phyloP scores from a whole-genome alignment of 345 rosid genomes.

The Lumnitzera racemosa region DNA sequence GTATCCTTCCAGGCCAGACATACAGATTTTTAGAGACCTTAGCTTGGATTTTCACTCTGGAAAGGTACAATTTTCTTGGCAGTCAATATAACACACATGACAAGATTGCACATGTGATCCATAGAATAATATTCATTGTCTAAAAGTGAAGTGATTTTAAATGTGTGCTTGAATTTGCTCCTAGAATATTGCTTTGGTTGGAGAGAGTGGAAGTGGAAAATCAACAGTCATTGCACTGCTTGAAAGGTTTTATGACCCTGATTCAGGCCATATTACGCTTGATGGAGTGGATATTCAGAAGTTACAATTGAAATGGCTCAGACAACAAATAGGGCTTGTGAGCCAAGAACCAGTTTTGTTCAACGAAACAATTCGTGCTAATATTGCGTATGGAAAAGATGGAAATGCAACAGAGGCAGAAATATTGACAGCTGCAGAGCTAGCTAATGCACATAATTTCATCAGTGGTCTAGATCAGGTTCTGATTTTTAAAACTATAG shows the following conservation, averaged over 20 bases:
- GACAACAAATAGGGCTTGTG: conserved; percentile 33
- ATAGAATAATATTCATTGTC: too few relatives aligned
- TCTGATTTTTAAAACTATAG: too few relatives aligned
- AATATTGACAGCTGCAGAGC: conserved; percentile 23
- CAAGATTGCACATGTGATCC: too few relatives aligned
- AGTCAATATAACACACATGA: too few relatives aligned
- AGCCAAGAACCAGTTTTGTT: conserved; percentile 31
- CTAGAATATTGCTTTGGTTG: conserved; percentile 33
- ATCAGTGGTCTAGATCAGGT: conserved; percentile 26
- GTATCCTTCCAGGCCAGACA: conserved; percentile 70
- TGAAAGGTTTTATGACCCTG: conserved; percentile 29
- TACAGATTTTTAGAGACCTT: conserved; percentile 59
- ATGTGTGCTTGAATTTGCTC: neutral
- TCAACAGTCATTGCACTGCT: conserved; percentile 27
- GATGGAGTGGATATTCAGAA: conserved; percentile 28
- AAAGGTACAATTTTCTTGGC: conserved; percentile 12
- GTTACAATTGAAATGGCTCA: conserved; percentile 24
- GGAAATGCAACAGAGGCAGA: conserved; percentile 31
- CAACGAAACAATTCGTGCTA: conserved; percentile 27
- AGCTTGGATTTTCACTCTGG: conserved; percentile 27
- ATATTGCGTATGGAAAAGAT: conserved; percentile 33
- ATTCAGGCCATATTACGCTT: conserved; percentile 27
- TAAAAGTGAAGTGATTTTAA: too few relatives aligned
- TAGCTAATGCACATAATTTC: conserved; percentile 28
- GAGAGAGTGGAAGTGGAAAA: conserved; percentile 38